These are phyloP conservation scores for Macrolepiota dolichaula DNA, from an alignment of 768 basidiomycete species.

Conservation along the genomic window DNA sequence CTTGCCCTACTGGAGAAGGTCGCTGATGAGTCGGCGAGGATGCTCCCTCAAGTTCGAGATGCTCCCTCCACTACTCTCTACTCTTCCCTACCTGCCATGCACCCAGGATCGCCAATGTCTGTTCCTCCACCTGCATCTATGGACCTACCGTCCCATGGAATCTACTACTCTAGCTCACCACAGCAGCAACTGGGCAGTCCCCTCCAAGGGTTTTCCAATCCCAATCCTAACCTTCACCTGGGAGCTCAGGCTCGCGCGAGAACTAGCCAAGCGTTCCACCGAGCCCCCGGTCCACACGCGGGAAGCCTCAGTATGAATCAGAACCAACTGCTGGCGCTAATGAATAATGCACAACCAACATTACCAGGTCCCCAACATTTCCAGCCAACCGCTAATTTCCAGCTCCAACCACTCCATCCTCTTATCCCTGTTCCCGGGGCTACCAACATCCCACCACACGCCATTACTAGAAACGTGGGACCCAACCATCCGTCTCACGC, in stretches of 20 bases:
- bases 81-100: not conserved
- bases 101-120: conserved; percentile 12
- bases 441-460: not conserved
- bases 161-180: conserved; percentile 30
- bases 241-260: conserved; percentile 40
- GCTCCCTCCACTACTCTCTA: conserved; percentile 9
- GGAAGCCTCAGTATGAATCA: conserved; percentile 51
- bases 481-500: not conserved
- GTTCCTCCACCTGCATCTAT: conserved; percentile 26
- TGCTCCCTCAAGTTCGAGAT: conserved; percentile 38
- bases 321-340: conserved; percentile 41
- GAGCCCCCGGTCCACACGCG: conserved; percentile 26
- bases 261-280: conserved; percentile 43
- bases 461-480: not conserved
- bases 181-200: conserved; percentile 6
- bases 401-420: not conserved
- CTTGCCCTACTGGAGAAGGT: conserved; percentile 69
- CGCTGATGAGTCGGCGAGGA: conserved; percentile 68
- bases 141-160: conserved; percentile 17
- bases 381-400: not conserved
- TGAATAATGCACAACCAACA: conserved; percentile 31
- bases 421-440: not conserved
- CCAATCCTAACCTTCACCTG: not conserved
- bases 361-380: conserved; percentile 11
- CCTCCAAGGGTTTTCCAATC: not conserved